Conservation (phyloP, 2,329 filamentous ascomycete species). For the Teratosphaeriaceae sp. region DNA sequence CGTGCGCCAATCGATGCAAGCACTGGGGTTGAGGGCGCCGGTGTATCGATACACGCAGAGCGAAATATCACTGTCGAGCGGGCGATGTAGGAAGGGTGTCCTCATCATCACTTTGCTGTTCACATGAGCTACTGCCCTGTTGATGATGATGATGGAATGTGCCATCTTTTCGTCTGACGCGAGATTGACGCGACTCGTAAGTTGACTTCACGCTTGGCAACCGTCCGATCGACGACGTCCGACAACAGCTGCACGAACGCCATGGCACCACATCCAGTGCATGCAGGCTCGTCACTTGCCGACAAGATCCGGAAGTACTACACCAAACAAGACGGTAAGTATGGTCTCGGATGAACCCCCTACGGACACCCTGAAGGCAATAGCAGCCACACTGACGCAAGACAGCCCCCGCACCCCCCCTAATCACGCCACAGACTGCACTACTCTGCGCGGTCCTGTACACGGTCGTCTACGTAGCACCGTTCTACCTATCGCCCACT, state of each 20-base stretch:
- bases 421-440: conserved; percentile 14
- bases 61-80: too few species aligned
- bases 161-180: background rate
- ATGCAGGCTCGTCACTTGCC: conserved; percentile 6
- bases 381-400: background rate
- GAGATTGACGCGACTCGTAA: background rate
- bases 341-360: background rate
- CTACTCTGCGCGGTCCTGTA: conserved; percentile 52
- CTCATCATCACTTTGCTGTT: too few species aligned
- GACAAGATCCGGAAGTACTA: conserved; percentile 11
- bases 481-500: conserved; percentile 75
- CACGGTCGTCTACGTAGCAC: conserved; percentile 82
- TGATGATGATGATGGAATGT: too few species aligned
- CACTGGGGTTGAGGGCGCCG: background rate
- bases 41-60: background rate
- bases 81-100: too few species aligned
- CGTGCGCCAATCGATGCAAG: background rate
- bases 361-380: background rate
- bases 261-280: background rate
- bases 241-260: too few species aligned
- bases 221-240: background rate
- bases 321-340: conserved; percentile 13
- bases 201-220: background rate
- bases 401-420: background rate
- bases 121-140: too few species aligned